Evolutionary conservation across 306 rosid species (phyloP).

Genomic region (Rosa chinensis): DNA sequence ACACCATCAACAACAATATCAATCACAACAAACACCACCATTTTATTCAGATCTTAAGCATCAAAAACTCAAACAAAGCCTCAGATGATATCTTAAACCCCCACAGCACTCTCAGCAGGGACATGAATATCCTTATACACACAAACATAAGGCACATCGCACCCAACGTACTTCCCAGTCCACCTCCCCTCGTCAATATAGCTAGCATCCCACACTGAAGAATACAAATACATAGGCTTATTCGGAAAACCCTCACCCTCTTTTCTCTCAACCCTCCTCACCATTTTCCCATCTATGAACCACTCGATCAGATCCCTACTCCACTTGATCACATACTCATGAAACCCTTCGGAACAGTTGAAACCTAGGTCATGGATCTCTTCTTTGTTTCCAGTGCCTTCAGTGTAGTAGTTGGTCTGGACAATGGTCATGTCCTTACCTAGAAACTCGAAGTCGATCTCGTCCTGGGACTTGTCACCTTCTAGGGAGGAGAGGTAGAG

Average conservation of each 20-base stretch:
- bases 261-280: conserved; percentile 47
- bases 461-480: conserved; percentile 67
- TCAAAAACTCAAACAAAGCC: conserved; percentile 4
- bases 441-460: conserved; percentile 67
- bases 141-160: conserved; percentile 63
- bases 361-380: conserved; percentile 44
- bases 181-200: conserved; percentile 50
- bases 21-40: not conserved
- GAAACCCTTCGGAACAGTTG: conserved; percentile 55
- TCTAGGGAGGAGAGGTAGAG: conserved; percentile 62
- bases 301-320: conserved; percentile 43
- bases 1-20: not conserved
- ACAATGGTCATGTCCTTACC: conserved; percentile 49
- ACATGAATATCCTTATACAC: conserved; percentile 57
- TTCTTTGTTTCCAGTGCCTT: conserved; percentile 48
- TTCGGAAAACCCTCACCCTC: conserved; percentile 42
- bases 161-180: conserved; percentile 50
- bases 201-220: conserved; percentile 68
- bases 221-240: conserved; percentile 58
- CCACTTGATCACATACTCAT: conserved; percentile 53
- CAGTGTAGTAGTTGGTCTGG: conserved; percentile 43
- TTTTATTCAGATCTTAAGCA: not conserved
- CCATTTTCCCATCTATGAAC: conserved; percentile 51
- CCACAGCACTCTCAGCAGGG: conserved; percentile 29
- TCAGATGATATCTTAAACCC: conserved; percentile 7